Percentiles rank a stretch among this genome's conserved stretches.
phyloP scores from a whole-genome alignment of 805 yeast genomes.

The Candida qinlingensis region DNA sequence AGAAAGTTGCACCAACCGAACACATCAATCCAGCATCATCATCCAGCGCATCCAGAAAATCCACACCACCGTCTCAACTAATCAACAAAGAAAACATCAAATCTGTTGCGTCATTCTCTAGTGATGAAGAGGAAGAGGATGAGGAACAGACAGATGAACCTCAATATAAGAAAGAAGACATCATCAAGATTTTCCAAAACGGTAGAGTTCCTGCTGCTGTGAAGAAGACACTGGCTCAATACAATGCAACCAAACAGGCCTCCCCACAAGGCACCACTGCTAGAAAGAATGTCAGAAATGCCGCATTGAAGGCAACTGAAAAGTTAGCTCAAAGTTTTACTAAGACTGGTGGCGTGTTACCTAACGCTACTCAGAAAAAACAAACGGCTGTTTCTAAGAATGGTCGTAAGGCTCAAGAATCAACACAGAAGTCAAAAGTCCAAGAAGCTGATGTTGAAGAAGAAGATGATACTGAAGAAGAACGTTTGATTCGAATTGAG shows the following conservation, averaged over 20 bases:
- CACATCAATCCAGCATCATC: background rate
- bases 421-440: background rate
- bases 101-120: conserved; percentile 14
- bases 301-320: conserved; percentile 9
- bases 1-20: background rate
- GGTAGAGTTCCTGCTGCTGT: conserved; percentile 15
- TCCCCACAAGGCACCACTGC: background rate
- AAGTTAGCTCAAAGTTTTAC: conserved; percentile 1
- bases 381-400: background rate
- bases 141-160: conserved; percentile 17
- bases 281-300: conserved; percentile 6
- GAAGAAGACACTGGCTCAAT: conserved; percentile 5
- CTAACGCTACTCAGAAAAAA: background rate
- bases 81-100: conserved; percentile 7
- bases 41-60: background rate
- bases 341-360: background rate
- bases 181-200: conserved; percentile 11
- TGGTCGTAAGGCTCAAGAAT: background rate
- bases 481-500: background rate
- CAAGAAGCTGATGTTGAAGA: background rate
- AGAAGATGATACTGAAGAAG: background rate
- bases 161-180: conserved; percentile 17
- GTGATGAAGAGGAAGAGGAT: conserved; percentile 21
- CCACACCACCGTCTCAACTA: conserved; percentile 1
- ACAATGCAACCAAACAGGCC: background rate